A percentile compares a stretch with the other conserved stretches of the same genome.
phyloP scores from a whole-genome alignment of 2,329 filamentous ascomycete species.

The Huntiella omanensis region DNA sequence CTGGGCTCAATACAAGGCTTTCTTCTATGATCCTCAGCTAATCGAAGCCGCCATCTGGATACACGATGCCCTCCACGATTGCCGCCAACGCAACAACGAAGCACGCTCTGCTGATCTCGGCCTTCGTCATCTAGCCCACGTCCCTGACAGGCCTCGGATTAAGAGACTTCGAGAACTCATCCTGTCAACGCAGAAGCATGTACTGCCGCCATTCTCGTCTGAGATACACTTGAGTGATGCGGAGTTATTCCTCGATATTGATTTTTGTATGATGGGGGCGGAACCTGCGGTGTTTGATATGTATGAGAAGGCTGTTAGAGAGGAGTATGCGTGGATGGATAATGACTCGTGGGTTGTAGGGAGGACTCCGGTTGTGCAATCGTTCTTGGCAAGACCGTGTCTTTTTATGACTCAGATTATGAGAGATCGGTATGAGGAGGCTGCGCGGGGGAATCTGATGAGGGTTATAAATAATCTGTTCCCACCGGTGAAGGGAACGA shows the following conservation, averaged over 20 bases:
- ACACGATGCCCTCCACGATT: constrained; percentile 10
- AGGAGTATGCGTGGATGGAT: constrained; percentile 11
- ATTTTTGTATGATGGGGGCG: constrained; percentile 7
- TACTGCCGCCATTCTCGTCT: constrained; percentile 2
- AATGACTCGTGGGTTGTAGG: constrained; percentile 3
- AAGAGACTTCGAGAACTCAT: constrained; percentile 7
- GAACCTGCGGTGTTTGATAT: constrained; percentile 1
- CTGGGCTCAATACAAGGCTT: not conserved
- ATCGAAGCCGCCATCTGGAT: constrained; percentile 11
- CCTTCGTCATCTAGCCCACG: not conserved
- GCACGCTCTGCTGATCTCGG: constrained; percentile 17
- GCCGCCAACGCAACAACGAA: constrained; percentile 13
- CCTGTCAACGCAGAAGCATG: constrained; percentile 4
- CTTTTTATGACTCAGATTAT: constrained; percentile 7
- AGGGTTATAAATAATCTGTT: constrained; percentile 1
- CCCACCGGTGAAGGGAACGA: not conserved
- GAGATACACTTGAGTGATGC: constrained; percentile 7
- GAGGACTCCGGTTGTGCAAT: constrained; percentile 3
- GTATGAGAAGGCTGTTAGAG: constrained; percentile 9
- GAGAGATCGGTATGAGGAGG: constrained; percentile 5
- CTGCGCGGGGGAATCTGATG: constrained; percentile 1
- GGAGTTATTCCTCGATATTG: constrained; percentile 11
- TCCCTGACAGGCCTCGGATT: constrained; percentile 3
- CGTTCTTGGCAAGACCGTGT: constrained; percentile 4
- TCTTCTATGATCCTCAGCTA: constrained; percentile 6